These are phyloP conservation scores for Annona squamosa DNA, from an alignment of 164 flowering plant genomes.

Conservation along the genomic window DNA sequence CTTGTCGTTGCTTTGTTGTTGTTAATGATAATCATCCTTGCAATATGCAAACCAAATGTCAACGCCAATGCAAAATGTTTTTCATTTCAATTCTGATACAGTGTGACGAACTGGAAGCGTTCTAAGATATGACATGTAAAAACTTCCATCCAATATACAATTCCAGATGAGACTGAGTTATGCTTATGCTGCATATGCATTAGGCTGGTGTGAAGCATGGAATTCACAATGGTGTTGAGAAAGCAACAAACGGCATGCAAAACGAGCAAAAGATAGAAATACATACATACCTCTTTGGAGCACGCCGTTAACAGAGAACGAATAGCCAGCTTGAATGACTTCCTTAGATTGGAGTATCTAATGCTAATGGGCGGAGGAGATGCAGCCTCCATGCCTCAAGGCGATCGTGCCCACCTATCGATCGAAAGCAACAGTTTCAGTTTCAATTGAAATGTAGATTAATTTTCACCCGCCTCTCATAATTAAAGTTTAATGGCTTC, in stretches of 20 bases:
- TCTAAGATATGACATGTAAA: neutral
- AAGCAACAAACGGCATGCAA: neutral
- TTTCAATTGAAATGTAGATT: no score
- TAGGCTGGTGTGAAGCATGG: neutral
- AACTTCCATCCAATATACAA: neutral
- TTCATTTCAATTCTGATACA: no score
- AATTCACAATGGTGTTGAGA: neutral
- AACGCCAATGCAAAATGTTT: no score
- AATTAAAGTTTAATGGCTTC: no score
- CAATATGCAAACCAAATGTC: no score
- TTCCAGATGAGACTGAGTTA: neutral
- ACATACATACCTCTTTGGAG: conserved; percentile 38
- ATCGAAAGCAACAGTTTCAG: neutral
- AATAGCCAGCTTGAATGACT: conserved; percentile 42
- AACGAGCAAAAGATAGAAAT: neutral
- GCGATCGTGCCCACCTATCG: neutral
- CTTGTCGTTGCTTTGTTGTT: no score
- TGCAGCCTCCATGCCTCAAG: conserved; percentile 15
- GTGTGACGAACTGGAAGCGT: neutral
- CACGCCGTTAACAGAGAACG: conserved; percentile 51
- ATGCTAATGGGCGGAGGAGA: conserved; percentile 23
- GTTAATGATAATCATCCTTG: no score
- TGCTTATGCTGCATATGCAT: neutral
- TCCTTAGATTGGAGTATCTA: conserved; percentile 37
- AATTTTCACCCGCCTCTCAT: no score